Evolutionary conservation across 805 yeast species (phyloP).

Genomic region (Blastobotrys attinorum): DNA sequence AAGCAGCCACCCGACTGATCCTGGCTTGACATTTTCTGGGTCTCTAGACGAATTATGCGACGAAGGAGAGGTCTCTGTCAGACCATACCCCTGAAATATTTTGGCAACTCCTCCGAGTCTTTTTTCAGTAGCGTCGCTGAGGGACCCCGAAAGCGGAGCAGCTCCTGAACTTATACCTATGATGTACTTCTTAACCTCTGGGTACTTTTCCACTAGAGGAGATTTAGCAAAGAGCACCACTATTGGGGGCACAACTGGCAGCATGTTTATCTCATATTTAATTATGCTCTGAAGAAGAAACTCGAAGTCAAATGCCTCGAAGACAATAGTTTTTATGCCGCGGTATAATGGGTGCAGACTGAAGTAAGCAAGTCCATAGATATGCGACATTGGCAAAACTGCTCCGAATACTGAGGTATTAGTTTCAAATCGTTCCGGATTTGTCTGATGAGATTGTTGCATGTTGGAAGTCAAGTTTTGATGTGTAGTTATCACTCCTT

Average conservation of each 20-base stretch:
- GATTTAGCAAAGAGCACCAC: conserved; percentile 39
- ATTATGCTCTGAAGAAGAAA: conserved; percentile 21
- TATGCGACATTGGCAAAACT: conserved; percentile 19
- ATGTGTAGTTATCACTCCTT: conserved; percentile 63
- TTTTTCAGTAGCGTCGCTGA: conserved; percentile 9
- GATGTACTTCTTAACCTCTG: conserved; percentile 34
- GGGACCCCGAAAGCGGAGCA: conserved; percentile 33
- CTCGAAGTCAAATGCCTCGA: conserved; percentile 29
- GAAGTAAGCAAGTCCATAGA: conserved; percentile 69
- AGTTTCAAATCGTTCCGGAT: neutral
- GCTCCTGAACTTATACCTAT: conserved; percentile 38
- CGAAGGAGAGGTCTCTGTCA: conserved; percentile 55
- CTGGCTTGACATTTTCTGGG: conserved; percentile 34
- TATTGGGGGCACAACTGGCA: conserved; percentile 37
- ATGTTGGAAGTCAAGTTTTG: conserved; percentile 36
- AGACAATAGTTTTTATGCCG: conserved; percentile 21
- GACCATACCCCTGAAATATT: conserved; percentile 19
- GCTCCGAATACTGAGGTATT: conserved; percentile 4
- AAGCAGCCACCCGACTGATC: conserved; percentile 37
- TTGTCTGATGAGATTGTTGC: conserved; percentile 6
- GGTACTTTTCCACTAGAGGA: conserved; percentile 36
- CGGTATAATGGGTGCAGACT: conserved; percentile 38
- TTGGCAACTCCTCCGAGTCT: conserved; percentile 16
- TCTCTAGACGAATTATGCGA: conserved; percentile 30
- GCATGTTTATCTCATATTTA: conserved; percentile 29